phyloP scores from a whole-genome alignment of 768 basidiomycete species.

The Suillus discolor region DNA sequence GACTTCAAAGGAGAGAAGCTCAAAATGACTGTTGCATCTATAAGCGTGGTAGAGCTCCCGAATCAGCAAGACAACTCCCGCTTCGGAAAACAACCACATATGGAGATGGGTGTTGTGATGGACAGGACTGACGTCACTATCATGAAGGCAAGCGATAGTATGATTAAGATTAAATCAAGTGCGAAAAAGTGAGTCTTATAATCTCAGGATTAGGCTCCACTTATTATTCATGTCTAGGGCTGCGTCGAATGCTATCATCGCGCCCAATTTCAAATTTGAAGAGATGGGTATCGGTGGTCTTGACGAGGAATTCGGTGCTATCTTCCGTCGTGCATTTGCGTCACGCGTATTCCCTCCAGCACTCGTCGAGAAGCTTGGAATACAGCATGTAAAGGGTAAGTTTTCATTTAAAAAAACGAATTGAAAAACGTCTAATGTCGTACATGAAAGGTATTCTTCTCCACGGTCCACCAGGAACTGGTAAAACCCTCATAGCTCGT shows the following conservation, averaged over 20 bases:
- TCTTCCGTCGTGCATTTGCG: slow-evolving; percentile 98
- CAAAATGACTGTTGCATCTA: slow-evolving; percentile 64
- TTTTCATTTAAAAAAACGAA: not conserved
- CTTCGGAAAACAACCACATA: slow-evolving; percentile 32
- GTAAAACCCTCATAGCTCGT: slow-evolving; percentile 96
- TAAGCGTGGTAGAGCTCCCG: slow-evolving; percentile 62
- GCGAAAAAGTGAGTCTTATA: slow-evolving; percentile 74
- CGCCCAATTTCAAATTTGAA: slow-evolving; percentile 98
- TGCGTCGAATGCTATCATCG: slow-evolving; percentile 91
- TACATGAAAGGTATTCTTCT: slow-evolving; percentile 76
- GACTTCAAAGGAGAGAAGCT: slow-evolving; percentile 89
- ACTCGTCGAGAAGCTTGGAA: slow-evolving; percentile 95
- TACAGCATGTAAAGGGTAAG: slow-evolving; percentile 95
- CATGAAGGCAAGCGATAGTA: slow-evolving; percentile 78
- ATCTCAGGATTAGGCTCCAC: not conserved
- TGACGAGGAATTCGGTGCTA: slow-evolving; percentile 91
- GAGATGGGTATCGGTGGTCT: slow-evolving; percentile 99
- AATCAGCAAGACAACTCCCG: slow-evolving; percentile 56
- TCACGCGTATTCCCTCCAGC: slow-evolving; percentile 98
- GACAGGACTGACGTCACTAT: slow-evolving; percentile 91
- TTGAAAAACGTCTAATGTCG: not conserved
- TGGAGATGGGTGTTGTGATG: slow-evolving; percentile 75
- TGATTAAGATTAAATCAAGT: slow-evolving; percentile 90
- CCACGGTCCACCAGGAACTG: slow-evolving; percentile 96
- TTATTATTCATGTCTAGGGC: slow-evolving; percentile 51